These are phyloP conservation scores for Ophiosphaerella narmari DNA, from an alignment of 2,329 filamentous ascomycete genomes.

Conservation along the genomic window DNA sequence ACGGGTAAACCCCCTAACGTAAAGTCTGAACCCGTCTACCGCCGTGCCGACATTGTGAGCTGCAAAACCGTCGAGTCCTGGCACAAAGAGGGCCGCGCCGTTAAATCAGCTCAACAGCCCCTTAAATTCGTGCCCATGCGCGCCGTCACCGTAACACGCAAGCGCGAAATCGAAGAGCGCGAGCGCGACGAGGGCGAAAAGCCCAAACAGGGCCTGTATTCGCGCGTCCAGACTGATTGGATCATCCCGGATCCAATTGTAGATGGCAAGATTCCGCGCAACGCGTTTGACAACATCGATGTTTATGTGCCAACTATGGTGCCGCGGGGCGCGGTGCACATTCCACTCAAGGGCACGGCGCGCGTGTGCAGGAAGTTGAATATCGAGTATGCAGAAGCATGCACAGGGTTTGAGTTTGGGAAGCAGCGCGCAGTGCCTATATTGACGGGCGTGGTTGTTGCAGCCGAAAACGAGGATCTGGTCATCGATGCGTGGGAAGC, in stretches of 20 bases:
- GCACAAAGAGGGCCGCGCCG: conserved; percentile 92
- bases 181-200: conserved; percentile 79
- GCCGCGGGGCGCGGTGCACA: conserved; percentile 79
- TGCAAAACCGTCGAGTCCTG: conserved; percentile 95
- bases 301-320: conserved; percentile 94
- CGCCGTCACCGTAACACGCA: conserved; percentile 84
- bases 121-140: conserved; percentile 88
- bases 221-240: conserved; percentile 86
- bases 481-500: conserved; percentile 76
- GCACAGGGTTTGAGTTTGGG: conserved; percentile 95
- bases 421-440: conserved; percentile 92
- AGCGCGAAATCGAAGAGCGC: conserved; percentile 85
- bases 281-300: conserved; percentile 95
- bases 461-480: conserved; percentile 74
- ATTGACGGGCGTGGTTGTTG: conserved; percentile 86
- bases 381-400: conserved; percentile 91
- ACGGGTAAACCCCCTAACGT: conserved; percentile 74
- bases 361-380: conserved; percentile 81
- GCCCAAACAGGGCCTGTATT: conserved; percentile 83
- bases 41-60: conserved; percentile 75
- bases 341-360: conserved; percentile 76
- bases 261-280: conserved; percentile 88
- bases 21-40: conserved; percentile 80
- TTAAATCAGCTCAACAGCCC: conserved; percentile 71
- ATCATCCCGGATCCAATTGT: conserved; percentile 88